Evolutionary conservation across 495 filamentous ascomycete species (phyloP).

Genomic region (Daldinia grandis): DNA sequence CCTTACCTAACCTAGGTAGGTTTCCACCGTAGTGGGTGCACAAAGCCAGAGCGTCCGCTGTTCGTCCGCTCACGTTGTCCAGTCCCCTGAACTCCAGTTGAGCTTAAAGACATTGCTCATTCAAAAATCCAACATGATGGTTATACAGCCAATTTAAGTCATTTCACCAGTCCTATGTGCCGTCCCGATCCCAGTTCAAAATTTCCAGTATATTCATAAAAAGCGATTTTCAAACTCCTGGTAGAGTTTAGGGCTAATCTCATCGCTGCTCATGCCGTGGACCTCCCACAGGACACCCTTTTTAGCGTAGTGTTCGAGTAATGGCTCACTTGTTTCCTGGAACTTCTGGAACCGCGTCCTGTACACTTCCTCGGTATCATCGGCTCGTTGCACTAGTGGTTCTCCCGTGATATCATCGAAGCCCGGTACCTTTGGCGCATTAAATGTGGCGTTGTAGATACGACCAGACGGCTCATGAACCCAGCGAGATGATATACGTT

Average conservation of each 20-base stretch:
- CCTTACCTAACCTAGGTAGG: not conserved
- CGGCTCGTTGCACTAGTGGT: constrained; percentile 77
- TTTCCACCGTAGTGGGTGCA: constrained; percentile 13
- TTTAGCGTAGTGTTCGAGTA: constrained; percentile 88
- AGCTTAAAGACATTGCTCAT: constrained; percentile 6
- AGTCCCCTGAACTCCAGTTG: constrained; percentile 24
- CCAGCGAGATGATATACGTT: constrained; percentile 90
- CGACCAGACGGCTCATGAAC: constrained; percentile 91
- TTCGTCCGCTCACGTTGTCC: constrained; percentile 5
- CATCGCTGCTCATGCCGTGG: constrained; percentile 85
- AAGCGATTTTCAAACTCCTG: constrained; percentile 83
- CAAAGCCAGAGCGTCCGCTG: constrained; percentile 11
- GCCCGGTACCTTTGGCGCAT: constrained; percentile 80
- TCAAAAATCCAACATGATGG: constrained; percentile 12
- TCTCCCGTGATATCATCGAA: constrained; percentile 94
- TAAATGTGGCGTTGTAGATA: constrained; percentile 93
- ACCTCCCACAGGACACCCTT: constrained; percentile 90
- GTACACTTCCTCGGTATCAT: constrained; percentile 90
- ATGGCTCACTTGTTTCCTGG: constrained; percentile 81
- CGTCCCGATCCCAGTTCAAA: not conserved
- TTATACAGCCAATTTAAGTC: constrained; percentile 23
- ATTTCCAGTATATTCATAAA: constrained; percentile 40
- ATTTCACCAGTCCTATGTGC: not conserved
- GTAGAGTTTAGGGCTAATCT: constrained; percentile 88
- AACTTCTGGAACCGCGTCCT: constrained; percentile 80